Evolutionary conservation across 1,139 yeast genomes (phyloP).

Genomic region (Protomyces lactucae-debilis): DNA sequence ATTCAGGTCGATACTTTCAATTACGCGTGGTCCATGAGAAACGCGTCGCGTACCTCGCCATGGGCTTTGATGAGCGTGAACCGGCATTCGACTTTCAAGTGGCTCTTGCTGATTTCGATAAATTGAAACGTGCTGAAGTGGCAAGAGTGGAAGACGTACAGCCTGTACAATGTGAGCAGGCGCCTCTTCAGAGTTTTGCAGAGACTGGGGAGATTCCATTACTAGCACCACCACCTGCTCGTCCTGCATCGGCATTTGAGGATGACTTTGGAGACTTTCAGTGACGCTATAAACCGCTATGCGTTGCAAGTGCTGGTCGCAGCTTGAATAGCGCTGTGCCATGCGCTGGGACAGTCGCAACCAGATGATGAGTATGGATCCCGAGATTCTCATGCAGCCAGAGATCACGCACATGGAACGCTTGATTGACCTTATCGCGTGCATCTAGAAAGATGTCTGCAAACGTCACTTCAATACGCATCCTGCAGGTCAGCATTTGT

Average conservation of each 20-base stretch:
- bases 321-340: not conserved
- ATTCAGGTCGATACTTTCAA: slow-evolving; percentile 40
- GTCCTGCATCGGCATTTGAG: not conserved
- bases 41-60: slow-evolving; percentile 42
- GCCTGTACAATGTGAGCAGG: not conserved
- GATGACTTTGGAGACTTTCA: slow-evolving; percentile 27
- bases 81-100: slow-evolving; percentile 43
- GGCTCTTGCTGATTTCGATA: slow-evolving; percentile 41
- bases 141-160: slow-evolving; percentile 30
- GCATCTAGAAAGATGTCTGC: not conserved
- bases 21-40: slow-evolving; percentile 39
- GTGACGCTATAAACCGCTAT: not conserved
- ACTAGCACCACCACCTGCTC: slow-evolving; percentile 30
- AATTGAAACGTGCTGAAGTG: slow-evolving; percentile 32
- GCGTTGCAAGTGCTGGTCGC: not conserved
- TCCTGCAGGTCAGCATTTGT: not conserved
- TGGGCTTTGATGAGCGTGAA: slow-evolving; percentile 42
- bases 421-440: not conserved
- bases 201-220: slow-evolving; percentile 30
- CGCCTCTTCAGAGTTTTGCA: slow-evolving; percentile 32
- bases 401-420: not conserved
- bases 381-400: not conserved
- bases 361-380: not conserved
- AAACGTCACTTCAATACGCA: not conserved
- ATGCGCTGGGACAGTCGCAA: not conserved